Base-by-base conservation (phyloP, 2,329 filamentous ascomycete species). In the Aspergillus neotritici region DNA sequence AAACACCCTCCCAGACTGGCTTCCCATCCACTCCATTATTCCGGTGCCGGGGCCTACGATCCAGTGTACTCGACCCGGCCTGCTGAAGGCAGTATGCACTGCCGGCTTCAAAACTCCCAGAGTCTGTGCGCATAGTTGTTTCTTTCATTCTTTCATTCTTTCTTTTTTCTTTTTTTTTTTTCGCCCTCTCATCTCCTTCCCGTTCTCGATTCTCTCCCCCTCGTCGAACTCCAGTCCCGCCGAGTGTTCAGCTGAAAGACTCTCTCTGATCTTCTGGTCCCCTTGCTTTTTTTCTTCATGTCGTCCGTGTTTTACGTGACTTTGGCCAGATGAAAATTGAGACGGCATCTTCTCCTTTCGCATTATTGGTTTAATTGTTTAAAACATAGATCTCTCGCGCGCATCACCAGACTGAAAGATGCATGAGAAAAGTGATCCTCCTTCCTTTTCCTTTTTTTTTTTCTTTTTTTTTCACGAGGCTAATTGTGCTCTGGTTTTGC, bases 81-180 rank as follows among this genome's bases (percentile, higher is more conserved):
- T n/a, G 55, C 55, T 35, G 37, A 40, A 11, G 44, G 37, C 16
- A 46, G 43, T 21, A 39, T 53, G 9, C 67, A 67, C 46, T 46
- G 51, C 39, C 62, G 66, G 33, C 63, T 65, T 43, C 57, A 60
- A 29, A 62, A 53, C 35, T 55, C 61, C 31, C 64, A 63, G 43
- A 58, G 63, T 41, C 46, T 68, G 13, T 66, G 66, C 50, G 57
- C 60, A 46, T 66, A 56, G 44, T 36, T n/a, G n/a, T n/a, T n/a
- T n/a, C n/a, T n/a, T n/a, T n/a, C n/a, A n/a, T n/a, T n/a, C n/a
- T n/a, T n/a, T 28, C n/a, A 45, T 44, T 50, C 49, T 44, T 14
- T 45, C 54, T 56, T 48, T 45, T 57, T 54, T 57, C 54, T 55
- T 57, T 50, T 34, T 41, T 40, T 57, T 44, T 40, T 40, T 51